These are phyloP conservation scores for Neoboletus magnificus DNA, from an alignment of 768 basidiomycete species.

Conservation along the genomic window DNA sequence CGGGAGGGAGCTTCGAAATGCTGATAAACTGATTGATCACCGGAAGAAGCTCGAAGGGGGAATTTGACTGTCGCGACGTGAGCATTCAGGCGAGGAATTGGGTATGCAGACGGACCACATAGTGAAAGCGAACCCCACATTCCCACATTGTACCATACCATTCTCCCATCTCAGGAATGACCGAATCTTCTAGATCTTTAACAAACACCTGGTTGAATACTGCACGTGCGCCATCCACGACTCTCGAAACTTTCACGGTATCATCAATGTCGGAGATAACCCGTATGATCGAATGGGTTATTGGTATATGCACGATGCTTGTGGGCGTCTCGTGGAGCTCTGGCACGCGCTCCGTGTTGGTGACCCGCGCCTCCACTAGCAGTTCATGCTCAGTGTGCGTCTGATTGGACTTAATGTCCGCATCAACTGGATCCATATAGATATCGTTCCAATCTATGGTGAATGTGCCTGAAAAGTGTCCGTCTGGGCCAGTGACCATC, in stretches of 20 bases:
- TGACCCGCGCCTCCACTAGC: conserved; percentile 50
- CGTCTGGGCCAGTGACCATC: conserved; percentile 61
- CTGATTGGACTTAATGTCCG: conserved; percentile 58
- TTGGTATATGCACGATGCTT: conserved; percentile 37
- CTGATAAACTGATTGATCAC: conserved; percentile 73
- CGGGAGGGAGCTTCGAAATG: conserved; percentile 64
- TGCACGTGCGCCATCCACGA: conserved; percentile 74
- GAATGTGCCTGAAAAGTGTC: conserved; percentile 67
- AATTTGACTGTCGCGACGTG: conserved; percentile 64
- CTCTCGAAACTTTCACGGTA: conserved; percentile 66
- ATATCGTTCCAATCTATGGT: conserved; percentile 67
- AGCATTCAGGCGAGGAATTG: background rate
- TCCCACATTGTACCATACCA: conserved; percentile 73
- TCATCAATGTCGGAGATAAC: conserved; percentile 95
- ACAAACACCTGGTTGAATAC: conserved; percentile 94
- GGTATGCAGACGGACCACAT: conserved; percentile 60
- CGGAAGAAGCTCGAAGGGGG: conserved; percentile 80
- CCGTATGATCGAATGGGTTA: conserved; percentile 64
- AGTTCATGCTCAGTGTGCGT: conserved; percentile 41
- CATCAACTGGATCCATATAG: conserved; percentile 54
- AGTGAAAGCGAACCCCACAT: conserved; percentile 78
- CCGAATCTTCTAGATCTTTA: conserved; percentile 70
- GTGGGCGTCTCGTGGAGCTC: conserved; percentile 35
- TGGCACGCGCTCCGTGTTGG: conserved; percentile 38
- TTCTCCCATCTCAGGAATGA: conserved; percentile 79